phyloP scores from a whole-genome alignment of 2,329 filamentous ascomycete species.

The Pseudodiploospora longispora region DNA sequence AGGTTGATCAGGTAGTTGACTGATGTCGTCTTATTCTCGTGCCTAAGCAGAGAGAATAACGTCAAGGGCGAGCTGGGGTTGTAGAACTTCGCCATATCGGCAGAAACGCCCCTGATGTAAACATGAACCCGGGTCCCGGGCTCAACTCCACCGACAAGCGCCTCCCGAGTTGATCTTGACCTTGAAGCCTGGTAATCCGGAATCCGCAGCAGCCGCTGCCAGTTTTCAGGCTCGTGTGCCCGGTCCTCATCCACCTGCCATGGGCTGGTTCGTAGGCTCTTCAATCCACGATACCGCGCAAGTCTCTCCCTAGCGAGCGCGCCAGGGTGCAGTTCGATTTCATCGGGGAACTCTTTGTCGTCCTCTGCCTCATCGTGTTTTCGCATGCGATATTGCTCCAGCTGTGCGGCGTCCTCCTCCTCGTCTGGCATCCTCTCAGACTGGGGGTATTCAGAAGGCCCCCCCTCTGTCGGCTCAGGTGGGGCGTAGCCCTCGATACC shows the following conservation, averaged over 20 bases:
- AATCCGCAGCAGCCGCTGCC: slow-evolving; percentile 76
- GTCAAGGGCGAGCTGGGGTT: slow-evolving; percentile 52
- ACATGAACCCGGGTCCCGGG: slow-evolving; percentile 78
- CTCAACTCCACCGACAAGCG: slow-evolving; percentile 77
- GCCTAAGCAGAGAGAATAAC: slow-evolving; percentile 79
- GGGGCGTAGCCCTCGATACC: slow-evolving; percentile 64
- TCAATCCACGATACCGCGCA: slow-evolving; percentile 80
- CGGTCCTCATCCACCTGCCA: slow-evolving; percentile 89
- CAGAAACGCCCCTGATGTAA: slow-evolving; percentile 52
- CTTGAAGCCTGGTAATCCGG: slow-evolving; percentile 83
- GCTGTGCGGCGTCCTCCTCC: slow-evolving; percentile 65
- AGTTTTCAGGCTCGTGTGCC: slow-evolving; percentile 81
- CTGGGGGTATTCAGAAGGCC: slow-evolving; percentile 82
- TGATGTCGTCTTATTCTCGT: slow-evolving; percentile 89
- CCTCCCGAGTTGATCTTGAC: slow-evolving; percentile 69
- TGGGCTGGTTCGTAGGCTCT: slow-evolving; percentile 76
- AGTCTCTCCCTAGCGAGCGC: slow-evolving; percentile 80
- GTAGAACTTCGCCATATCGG: slow-evolving; percentile 36
- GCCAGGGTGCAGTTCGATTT: slow-evolving; percentile 87
- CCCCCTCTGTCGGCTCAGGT: slow-evolving; percentile 65
- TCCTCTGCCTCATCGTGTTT: slow-evolving; percentile 78
- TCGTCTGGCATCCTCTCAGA: slow-evolving; percentile 93
- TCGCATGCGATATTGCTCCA: slow-evolving; percentile 71
- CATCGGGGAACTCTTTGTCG: slow-evolving; percentile 92
- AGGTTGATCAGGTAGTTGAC: slow-evolving; percentile 87